Evolutionary conservation across 176 grass and related monocot species (phyloP).

Genomic region (Hordeum vulgare): MorexV3_pseudomolecules_assembly NC_058523.1:28749779-28750278

Average conservation of each 20-base stretch:
- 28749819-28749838: constrained; percentile 87
- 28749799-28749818: constrained; percentile 95
- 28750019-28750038: constrained; percentile 99
- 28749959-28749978: constrained; percentile 7
- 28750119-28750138: constrained; percentile 97
- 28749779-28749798: constrained; percentile 73
- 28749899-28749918: constrained; percentile 98
- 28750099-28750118: constrained; percentile 95
- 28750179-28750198: not conserved
- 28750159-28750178: constrained; percentile 35
- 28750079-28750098: constrained; percentile 98
- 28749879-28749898: constrained; percentile 95
- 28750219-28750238: constrained; percentile 16
- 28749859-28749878: constrained; percentile 97
- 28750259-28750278: constrained; percentile 98
- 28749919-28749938: constrained; percentile 98
- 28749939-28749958: constrained; percentile 48
- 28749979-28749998: constrained; percentile 4
- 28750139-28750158: constrained; percentile 99
- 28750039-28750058: constrained; percentile 92
- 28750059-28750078: constrained; percentile 99
- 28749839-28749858: constrained; percentile 83
- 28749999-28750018: constrained; percentile 17
- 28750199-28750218: not conserved
- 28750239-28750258: constrained; percentile 77